Base-by-base conservation (phyloP, 495 filamentous ascomycete species). In the Penicillium pancosmium region DNA sequence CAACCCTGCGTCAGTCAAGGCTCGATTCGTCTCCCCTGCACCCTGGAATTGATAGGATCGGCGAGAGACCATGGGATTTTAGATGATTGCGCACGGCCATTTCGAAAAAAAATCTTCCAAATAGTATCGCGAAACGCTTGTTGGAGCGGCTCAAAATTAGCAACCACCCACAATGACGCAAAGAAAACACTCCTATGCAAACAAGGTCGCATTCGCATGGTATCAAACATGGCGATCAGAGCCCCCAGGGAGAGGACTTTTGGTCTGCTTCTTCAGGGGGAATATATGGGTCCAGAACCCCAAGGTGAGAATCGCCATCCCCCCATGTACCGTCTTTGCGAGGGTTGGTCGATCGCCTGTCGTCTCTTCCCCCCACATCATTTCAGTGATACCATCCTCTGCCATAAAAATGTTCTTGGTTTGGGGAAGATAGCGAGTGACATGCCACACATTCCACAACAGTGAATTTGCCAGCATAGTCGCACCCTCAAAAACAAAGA, bases 401-500 rank as follows among this genome's bases (percentile, higher is more conserved):
- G 74, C 77, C 5, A 89, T 67, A 61, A 84, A 86, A 33, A 81
- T 71, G 48, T 81, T 82, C 12, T 76, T 77, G 56, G 73, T 76
- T 53, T 70, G 64, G 0, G 86, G 86, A 38, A 89, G 68, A 59
- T 74, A 87, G 36, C 68, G 62, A 18, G 78, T 71, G 23, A 85
- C 85, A 62, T 86, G 80, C 34, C 79, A 72, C 1, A 76, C 52
- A 54, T 87, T 88, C 67, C 83, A 65, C 55, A 87, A 52, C 4
- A 80, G 57, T 7, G 69, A 70, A 55, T 88, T 88, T 18, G 66
- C 36, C 0, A 87, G 63, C 85, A 89, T 88, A 38, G 85, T 67
- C 1, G 62, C 60, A 0, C 79, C 82, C 66, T 88, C 86, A 60
- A 88, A 88, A 46, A 88, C 77, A 58, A 79, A 88, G 65, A 88